Conservation (phyloP, 2,329 filamentous ascomycete genomes). For the Lecanicillium sp. region DNA sequence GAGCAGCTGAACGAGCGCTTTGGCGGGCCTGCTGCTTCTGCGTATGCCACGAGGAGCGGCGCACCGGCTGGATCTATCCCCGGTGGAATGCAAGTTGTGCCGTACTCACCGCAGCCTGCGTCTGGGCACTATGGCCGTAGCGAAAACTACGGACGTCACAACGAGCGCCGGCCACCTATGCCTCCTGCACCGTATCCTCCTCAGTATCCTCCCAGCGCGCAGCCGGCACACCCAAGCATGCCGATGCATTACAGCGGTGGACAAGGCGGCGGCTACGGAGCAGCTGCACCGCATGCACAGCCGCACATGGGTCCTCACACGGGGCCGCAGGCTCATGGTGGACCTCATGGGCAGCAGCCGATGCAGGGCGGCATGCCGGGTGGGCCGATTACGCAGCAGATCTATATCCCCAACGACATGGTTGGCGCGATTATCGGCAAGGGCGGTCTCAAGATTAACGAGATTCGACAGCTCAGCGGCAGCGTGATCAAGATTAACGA, state of each 20-base stretch:
- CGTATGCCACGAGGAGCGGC: constrained; percentile 90
- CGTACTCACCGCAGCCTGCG: constrained; percentile 87
- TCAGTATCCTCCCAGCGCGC: constrained; percentile 57
- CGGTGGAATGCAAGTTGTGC: constrained; percentile 98
- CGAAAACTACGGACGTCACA: constrained; percentile 71
- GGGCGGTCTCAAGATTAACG: constrained; percentile 97
- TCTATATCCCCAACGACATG: constrained; percentile 99
- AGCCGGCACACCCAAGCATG: constrained; percentile 48
- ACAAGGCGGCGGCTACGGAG: constrained; percentile 69
- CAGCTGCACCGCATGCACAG: constrained; percentile 68
- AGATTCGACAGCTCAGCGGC: constrained; percentile 92
- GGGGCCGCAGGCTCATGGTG: constrained; percentile 43
- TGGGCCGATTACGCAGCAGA: constrained; percentile 84
- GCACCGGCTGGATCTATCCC: constrained; percentile 89
- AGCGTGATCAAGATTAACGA: constrained; percentile 99
- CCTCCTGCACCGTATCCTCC: constrained; percentile 66
- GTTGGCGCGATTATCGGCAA: constrained; percentile 98
- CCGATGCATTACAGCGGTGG: constrained; percentile 68
- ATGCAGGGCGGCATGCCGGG: constrained; percentile 55
- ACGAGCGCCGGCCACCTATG: constrained; percentile 67
- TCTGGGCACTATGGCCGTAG: constrained; percentile 88
- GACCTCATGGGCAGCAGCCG: constrained; percentile 58
- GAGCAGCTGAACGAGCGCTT: constrained; percentile 97
- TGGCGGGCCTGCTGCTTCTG: constrained; percentile 91
- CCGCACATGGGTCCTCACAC: constrained; percentile 59